Evolutionary conservation across 2,329 filamentous ascomycete genomes (phyloP).

Genomic region (Tolypocladium inflatum): DNA sequence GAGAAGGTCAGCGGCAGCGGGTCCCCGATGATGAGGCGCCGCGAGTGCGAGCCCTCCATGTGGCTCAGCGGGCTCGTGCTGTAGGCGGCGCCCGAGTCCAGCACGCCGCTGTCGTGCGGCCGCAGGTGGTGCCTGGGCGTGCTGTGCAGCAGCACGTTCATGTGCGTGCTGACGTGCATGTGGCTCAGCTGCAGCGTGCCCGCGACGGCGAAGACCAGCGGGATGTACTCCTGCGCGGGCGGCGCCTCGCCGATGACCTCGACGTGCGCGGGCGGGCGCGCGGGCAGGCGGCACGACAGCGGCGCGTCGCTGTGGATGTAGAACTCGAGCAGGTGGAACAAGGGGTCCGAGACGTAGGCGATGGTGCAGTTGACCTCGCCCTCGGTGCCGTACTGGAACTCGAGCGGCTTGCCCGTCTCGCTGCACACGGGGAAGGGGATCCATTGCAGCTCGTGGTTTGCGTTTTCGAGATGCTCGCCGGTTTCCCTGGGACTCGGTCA

Average conservation of each 20-base stretch:
- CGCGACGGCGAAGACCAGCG: constrained; percentile 78
- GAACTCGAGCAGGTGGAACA: constrained; percentile 89
- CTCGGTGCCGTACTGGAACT: constrained; percentile 79
- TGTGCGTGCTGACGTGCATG: constrained; percentile 78
- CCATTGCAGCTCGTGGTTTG: constrained; percentile 77
- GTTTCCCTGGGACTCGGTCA: constrained; percentile 52
- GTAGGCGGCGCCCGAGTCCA: constrained; percentile 84
- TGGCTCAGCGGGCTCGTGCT: constrained; percentile 63
- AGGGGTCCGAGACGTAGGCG: constrained; percentile 63
- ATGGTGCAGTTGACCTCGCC: constrained; percentile 78
- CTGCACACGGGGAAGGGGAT: constrained; percentile 85
- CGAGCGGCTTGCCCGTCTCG: constrained; percentile 73
- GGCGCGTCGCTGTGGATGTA: constrained; percentile 97
- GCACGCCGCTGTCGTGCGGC: constrained; percentile 62
- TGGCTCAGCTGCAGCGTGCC: constrained; percentile 84
- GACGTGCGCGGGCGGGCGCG: constrained; percentile 54
- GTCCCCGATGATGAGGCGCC: constrained; percentile 79
- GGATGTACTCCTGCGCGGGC: constrained; percentile 56
- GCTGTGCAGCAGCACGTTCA: constrained; percentile 81
- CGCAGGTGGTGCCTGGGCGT: constrained; percentile 52
- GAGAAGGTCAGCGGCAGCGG: constrained; percentile 68
- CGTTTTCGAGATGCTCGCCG: constrained; percentile 80
- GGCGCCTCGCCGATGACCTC: constrained; percentile 43
- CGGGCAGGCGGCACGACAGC: constrained; percentile 79
- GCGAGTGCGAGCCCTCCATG: constrained; percentile 39